phyloP scores from a whole-genome alignment of 1,284 basidiomycete species.

The Boletus semigastroideus region DNA sequence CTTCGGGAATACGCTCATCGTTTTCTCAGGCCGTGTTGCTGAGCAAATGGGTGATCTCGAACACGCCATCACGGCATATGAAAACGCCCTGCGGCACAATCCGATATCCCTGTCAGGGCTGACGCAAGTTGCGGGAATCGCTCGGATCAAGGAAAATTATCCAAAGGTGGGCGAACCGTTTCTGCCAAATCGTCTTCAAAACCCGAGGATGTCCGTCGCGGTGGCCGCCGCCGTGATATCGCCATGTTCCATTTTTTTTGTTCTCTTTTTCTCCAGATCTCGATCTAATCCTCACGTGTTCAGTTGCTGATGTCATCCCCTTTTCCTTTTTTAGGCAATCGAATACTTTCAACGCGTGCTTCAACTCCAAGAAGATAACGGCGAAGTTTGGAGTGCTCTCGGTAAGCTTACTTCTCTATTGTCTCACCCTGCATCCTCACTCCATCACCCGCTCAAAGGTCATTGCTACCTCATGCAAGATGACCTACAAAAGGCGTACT shows the following conservation, averaged over 20 bases:
- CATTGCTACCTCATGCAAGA: conserved; percentile 99
- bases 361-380: conserved; percentile 86
- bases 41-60: conserved; percentile 91
- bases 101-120: conserved; percentile 84
- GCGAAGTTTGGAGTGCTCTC: conserved; percentile 92
- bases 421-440: conserved; percentile 22
- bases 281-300: conserved; percentile 41
- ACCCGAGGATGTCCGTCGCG: conserved; percentile 42
- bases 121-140: conserved; percentile 88
- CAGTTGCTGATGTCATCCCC: conserved; percentile 28
- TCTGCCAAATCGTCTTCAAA: conserved; percentile 32
- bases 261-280: conserved; percentile 28
- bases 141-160: conserved; percentile 86
- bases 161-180: conserved; percentile 58
- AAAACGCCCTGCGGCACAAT: conserved; percentile 90
- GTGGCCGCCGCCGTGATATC: conserved; percentile 37
- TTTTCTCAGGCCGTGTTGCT: conserved; percentile 74
- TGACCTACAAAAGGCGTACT: conserved; percentile 97
- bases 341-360: conserved; percentile 94
- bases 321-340: conserved; percentile 66
- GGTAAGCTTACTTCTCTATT: conserved; percentile 48
- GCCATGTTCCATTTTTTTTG: conserved; percentile 16
- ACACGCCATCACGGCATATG: conserved; percentile 86
- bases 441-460: conserved; percentile 46
- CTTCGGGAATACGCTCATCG: conserved; percentile 5